A percentile compares a stretch with the other conserved stretches of the same genome.
Evolutionary conservation across 2,329 filamentous ascomycete species (phyloP).

Genomic region (Acephala macrosclerotiorum): DNA sequence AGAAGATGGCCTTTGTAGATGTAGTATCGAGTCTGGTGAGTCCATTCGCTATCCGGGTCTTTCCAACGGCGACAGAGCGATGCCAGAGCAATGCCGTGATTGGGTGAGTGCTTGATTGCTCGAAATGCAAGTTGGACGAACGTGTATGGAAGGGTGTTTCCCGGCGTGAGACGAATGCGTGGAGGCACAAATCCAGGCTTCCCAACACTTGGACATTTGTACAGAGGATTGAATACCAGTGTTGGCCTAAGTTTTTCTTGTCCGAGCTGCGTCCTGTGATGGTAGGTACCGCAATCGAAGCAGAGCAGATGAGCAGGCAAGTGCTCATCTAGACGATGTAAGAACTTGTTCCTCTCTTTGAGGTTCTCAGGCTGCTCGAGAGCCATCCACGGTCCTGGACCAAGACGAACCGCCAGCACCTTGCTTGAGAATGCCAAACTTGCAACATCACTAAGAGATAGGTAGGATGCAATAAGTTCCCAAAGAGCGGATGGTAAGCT

Average conservation of each 20-base stretch:
- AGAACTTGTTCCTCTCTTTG: conserved; percentile 56
- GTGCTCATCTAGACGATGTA: conserved; percentile 56
- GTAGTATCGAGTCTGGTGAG: conserved; percentile 60
- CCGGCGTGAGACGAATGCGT: conserved; percentile 60
- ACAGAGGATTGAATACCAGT: conserved; percentile 62
- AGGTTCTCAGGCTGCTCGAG: conserved; percentile 53
- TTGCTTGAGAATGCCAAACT: conserved; percentile 57
- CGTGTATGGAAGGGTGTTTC: conserved; percentile 61
- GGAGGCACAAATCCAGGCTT: conserved; percentile 56
- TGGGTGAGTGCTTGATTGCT: conserved; percentile 52
- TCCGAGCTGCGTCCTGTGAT: conserved; percentile 59
- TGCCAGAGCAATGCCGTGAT: conserved; percentile 55
- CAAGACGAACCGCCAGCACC: conserved; percentile 52
- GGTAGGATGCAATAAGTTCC: conserved; percentile 50
- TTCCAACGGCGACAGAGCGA: conserved; percentile 59
- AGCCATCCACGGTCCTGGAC: conserved; percentile 47
- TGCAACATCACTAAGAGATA: conserved; percentile 55
- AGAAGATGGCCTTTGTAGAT: conserved; percentile 61
- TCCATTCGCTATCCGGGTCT: conserved; percentile 58
- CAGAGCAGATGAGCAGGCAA: conserved; percentile 65
- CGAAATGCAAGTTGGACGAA: conserved; percentile 65
- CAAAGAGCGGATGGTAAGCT: conserved; percentile 55
- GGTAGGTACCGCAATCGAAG: conserved; percentile 63
- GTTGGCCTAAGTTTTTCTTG: conserved; percentile 60
- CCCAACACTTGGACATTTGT: conserved; percentile 59